A percentile compares a stretch with the other conserved stretches of the same genome.
phyloP scores from a whole-genome alignment of 805 yeast species.

The Ogataea nitratoaversa region DNA sequence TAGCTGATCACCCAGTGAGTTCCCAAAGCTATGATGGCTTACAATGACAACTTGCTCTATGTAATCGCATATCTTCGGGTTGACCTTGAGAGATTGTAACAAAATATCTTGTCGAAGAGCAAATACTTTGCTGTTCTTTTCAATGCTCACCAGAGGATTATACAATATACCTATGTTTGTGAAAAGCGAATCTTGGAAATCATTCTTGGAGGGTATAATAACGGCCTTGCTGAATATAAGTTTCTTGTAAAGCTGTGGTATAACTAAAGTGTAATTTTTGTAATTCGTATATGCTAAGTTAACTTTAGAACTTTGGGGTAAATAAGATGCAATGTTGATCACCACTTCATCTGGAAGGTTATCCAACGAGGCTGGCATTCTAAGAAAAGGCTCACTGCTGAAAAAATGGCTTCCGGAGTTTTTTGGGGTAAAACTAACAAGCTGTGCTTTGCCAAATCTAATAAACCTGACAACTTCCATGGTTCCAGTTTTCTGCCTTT shows the following conservation, averaged over 20 bases:
- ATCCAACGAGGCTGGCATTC: slow-evolving; percentile 7
- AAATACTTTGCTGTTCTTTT: slow-evolving; percentile 35
- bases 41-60: slow-evolving; percentile 35
- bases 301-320: slow-evolving; percentile 39
- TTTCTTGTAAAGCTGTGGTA: slow-evolving; percentile 33
- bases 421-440: too few species aligned
- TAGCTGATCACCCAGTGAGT: slow-evolving; percentile 17
- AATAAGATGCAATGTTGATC: slow-evolving; percentile 18
- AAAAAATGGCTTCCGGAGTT: too few species aligned
- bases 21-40: slow-evolving; percentile 16
- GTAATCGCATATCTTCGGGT: slow-evolving; percentile 30
- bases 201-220: slow-evolving; percentile 21
- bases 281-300: slow-evolving; percentile 31
- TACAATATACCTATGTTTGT: slow-evolving; percentile 38
- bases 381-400: too few species aligned
- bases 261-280: slow-evolving; percentile 27
- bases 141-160: slow-evolving; percentile 30
- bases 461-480: too few species aligned
- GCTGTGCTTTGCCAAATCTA: too few species aligned
- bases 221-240: slow-evolving; percentile 35
- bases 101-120: slow-evolving; percentile 38
- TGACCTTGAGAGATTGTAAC: slow-evolving; percentile 32
- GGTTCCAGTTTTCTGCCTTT: too few species aligned
- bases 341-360: slow-evolving; percentile 22
- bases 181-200: slow-evolving; percentile 32